Conservation (phyloP, 768 basidiomycete species). For the Leccinum subgranulosum region DNA sequence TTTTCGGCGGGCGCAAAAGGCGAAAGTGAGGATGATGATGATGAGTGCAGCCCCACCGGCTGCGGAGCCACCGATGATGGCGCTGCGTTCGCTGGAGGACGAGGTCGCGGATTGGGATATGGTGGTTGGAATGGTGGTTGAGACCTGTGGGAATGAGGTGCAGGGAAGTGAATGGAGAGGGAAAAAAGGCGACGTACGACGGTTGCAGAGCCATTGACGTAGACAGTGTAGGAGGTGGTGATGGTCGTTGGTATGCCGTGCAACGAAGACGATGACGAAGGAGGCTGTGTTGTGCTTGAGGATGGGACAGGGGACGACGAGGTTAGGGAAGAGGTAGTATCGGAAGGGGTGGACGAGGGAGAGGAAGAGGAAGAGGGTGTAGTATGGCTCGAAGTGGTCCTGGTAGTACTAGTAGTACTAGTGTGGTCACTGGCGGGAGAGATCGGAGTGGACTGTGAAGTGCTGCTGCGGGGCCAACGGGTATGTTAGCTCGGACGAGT, state of each 20-base stretch:
- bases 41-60: conserved; percentile 37
- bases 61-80: conserved; percentile 42
- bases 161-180: neutral
- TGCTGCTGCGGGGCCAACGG: neutral
- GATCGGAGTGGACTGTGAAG: conserved; percentile 1
- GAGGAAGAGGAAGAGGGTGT: neutral
- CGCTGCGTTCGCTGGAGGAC: conserved; percentile 28
- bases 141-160: conserved; percentile 7
- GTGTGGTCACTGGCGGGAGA: conserved; percentile 1
- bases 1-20: conserved; percentile 39
- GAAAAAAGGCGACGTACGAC: conserved; percentile 13
- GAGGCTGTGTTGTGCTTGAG: neutral
- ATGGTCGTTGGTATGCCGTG: conserved; percentile 14
- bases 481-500: neutral
- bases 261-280: conserved; percentile 2
- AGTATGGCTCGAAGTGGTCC: too few species aligned
- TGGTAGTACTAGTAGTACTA: neutral
- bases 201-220: conserved; percentile 11
- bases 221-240: conserved; percentile 19
- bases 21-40: conserved; percentile 32
- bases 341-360: neutral
- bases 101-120: conserved; percentile 8
- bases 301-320: neutral
- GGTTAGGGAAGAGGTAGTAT: neutral
- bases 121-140: conserved; percentile 15